Evolutionary conservation across 192 early-diverging fungal genomes (phyloP).

Genomic region (Umbelopsis ramanniana): DNA sequence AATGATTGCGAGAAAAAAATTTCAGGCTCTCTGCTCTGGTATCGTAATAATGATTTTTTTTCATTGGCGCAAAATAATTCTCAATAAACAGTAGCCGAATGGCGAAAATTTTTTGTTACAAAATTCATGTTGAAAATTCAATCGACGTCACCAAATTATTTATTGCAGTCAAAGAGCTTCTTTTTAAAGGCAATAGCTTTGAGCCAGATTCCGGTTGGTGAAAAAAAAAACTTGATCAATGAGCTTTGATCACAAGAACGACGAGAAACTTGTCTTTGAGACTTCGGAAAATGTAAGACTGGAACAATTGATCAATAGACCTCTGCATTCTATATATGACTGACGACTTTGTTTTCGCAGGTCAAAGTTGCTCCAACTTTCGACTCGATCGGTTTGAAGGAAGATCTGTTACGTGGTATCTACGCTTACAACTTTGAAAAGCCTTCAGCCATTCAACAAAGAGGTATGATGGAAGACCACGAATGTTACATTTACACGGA

Average conservation of each 20-base stretch:
- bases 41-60: too few relatives aligned
- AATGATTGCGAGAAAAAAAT: too few relatives aligned
- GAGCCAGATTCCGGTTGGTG: slow-evolving; percentile 11
- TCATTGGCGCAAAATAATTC: too few relatives aligned
- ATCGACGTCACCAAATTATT: slow-evolving; percentile 4
- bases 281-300: slow-evolving; percentile 87
- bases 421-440: slow-evolving; percentile 99
- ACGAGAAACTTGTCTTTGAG: slow-evolving; percentile 72
- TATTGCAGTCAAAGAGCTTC: background rate
- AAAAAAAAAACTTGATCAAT: slow-evolving; percentile 25
- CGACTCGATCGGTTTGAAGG: slow-evolving; percentile 96
- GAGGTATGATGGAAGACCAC: slow-evolving; percentile 42
- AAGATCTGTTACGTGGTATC: slow-evolving; percentile 94
- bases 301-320: background rate
- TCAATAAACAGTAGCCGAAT: too few relatives aligned
- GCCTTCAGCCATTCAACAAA: slow-evolving; percentile 98
- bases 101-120: slow-evolving; percentile 10
- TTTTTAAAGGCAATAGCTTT: background rate
- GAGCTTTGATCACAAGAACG: slow-evolving; percentile 45
- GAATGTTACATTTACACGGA: background rate
- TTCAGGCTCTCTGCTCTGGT: too few relatives aligned
- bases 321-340: background rate
- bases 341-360: slow-evolving; percentile 15
- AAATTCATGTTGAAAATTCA: background rate
- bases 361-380: slow-evolving; percentile 74